Evolutionary conservation across 768 basidiomycete species (phyloP), one percentile per base, ranked within the genome.

Genomic region (Rhizopogon vesiculosus): DNA sequence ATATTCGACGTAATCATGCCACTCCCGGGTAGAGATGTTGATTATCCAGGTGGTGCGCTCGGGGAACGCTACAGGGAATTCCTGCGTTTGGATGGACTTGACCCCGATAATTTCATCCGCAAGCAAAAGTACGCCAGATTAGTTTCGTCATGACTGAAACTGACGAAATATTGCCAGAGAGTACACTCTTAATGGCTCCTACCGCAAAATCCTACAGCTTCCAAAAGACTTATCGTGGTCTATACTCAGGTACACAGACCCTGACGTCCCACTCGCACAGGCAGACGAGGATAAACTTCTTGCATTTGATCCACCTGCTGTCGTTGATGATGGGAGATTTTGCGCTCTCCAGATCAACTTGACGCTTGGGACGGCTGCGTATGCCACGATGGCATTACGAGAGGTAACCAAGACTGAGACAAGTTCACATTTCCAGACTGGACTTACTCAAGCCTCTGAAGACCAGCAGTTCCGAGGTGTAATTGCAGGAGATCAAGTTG

Each of bases 1-100:
- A 92, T 98, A 58, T 92, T 93, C 64, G 96, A 99, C 70, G 90
- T 98, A 54, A 83, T 98, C 59, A 92, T 98, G 87, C 95, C 97
- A n/a, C 75, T 98, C 18, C 95, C 97, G 29, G 97, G 97, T 3
- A 93, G 85, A 60, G 92, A 96, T 64, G 92, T 98, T 18, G 87
- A 88, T 35, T 98, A 92, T 68, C 97, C 97, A 0, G 89, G 87
- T 3, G 94, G 94, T 12, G 62, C 76, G 18, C 81, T 98, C n/a
- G 93, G 94, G 25, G 87, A 95, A 62, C 80, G 84, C 50, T 98
- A 96, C 69, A 78, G 78, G 57, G 83, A 89, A 64, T 93, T 91
- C 66, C 77, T 99, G 61, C 76, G 73, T 56, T 78, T 82, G 63
- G 97, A 99, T 71, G 95, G 93, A 1, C 73, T 99, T 40, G 93